A percentile compares a stretch with the other conserved stretches of the same genome.
Evolutionary conservation across 2,329 filamentous ascomycete species (phyloP).

Genomic region (Colletotrichum karsti): DNA sequence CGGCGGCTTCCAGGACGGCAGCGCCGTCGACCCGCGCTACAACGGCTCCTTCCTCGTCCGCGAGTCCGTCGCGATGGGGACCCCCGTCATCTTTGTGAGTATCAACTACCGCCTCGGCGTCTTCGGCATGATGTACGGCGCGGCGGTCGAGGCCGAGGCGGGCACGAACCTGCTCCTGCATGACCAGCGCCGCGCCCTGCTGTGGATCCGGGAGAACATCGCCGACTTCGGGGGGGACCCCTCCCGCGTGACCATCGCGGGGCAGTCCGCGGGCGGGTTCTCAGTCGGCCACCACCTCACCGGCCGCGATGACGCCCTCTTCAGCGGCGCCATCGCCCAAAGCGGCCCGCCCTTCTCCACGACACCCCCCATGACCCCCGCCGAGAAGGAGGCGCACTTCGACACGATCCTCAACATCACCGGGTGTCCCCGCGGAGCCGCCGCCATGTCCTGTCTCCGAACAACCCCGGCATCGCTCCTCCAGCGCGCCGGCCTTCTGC

Average conservation of each 20-base stretch:
- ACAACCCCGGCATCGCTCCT: too few species aligned
- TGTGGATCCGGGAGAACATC: slow-evolving; percentile 63
- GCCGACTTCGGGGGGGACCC: slow-evolving; percentile 61
- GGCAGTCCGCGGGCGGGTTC: slow-evolving; percentile 63
- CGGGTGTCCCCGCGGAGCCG: too few species aligned
- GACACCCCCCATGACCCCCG: neutral
- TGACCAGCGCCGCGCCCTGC: slow-evolving; percentile 58
- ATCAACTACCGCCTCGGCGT: slow-evolving; percentile 56
- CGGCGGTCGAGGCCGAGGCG: slow-evolving; percentile 46
- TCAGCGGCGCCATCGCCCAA: slow-evolving; percentile 47
- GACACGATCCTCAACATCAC: neutral
- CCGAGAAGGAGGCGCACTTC: neutral
- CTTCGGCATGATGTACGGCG: slow-evolving; percentile 54
- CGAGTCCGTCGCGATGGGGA: slow-evolving; percentile 49
- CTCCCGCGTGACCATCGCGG: slow-evolving; percentile 59
- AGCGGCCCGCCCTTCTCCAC: neutral
- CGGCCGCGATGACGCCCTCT: slow-evolving; percentile 51
- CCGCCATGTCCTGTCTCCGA: too few species aligned
- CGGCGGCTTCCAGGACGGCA: slow-evolving; percentile 50
- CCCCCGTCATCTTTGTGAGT: slow-evolving; percentile 54
- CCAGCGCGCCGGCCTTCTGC: too few species aligned
- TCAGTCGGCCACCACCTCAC: slow-evolving; percentile 55
- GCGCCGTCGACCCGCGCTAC: slow-evolving; percentile 57
- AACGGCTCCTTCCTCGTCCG: slow-evolving; percentile 68
- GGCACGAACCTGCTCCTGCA: slow-evolving; percentile 52